Base-by-base conservation (phyloP, 805 yeast species). In the Wickerhamiella siamensis region DNA sequence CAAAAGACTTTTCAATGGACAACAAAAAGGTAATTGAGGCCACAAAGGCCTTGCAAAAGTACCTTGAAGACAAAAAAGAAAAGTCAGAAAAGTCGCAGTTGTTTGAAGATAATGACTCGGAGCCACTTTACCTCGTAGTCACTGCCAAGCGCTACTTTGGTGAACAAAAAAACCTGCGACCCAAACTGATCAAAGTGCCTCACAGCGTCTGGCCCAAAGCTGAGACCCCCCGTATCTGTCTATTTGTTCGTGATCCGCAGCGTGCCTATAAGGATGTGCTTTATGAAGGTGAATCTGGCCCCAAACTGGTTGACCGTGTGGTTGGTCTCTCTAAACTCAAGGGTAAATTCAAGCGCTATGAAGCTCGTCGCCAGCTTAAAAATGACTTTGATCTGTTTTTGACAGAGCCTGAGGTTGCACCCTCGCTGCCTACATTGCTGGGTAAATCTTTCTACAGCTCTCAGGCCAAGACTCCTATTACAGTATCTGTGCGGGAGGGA, bases 321-420 rank as follows among this genome's bases (percentile, higher is more conserved):
- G 68, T 86, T 27, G 71, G 91, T 4, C 78, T 79, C 42, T 68
- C 74, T 36, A 80, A 84, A 51, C 68, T 91, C 48, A 83, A 83
- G 60, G 82, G 86, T 27, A 80, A 79, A 46, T 88, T 76, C 69
- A 84, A 84, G 64, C 74, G 83, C n/a, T 91, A 66, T 54, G 96
- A 91, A 61, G 78, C 86, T 45, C 77, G 86, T 60, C 77, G 96
- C 59, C 78, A 76, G 47, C 73, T 91, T 46, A 61, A 70, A 34
- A 59, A 68, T 14, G 76, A 74, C 44, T 82, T 73, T 57, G 94
- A 86, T 53, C 50, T 84, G 46, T 83, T 91, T 60, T 57, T 91
- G 34, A 78, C 83, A 41, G 98, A 91, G 62, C 95, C 86, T 47
- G 77, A 79, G 31, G 66, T 88, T 36, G 67, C 84, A 41, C 75